These are phyloP conservation scores for Aquilaria yunnanensis DNA, from an alignment of 345 rosid genomes.

Conservation along the genomic window DNA sequence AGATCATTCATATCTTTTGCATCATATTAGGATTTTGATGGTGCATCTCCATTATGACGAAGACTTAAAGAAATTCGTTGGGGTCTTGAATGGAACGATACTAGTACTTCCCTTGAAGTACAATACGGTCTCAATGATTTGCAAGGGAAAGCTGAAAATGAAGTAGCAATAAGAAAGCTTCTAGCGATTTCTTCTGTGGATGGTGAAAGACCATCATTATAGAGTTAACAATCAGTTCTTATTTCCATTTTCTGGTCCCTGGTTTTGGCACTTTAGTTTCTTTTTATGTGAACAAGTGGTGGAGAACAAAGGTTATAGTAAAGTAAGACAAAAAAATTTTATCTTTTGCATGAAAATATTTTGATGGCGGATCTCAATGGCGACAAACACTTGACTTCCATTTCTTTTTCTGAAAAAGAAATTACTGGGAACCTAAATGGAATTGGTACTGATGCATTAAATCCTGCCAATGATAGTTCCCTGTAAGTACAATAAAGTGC, in stretches of 20 bases:
- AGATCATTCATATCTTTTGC: too few species aligned
- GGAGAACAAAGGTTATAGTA: too few species aligned
- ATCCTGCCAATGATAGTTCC: conserved; percentile 47
- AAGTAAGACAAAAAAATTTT: too few species aligned
- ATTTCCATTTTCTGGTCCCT: not conserved
- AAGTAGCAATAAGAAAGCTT: conserved; percentile 51
- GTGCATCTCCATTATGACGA: too few species aligned
- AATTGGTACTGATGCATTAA: conserved; percentile 1
- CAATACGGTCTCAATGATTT: conserved; percentile 77
- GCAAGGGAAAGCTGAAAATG: conserved; percentile 86
- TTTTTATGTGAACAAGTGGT: too few species aligned
- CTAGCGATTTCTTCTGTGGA: conserved; percentile 73
- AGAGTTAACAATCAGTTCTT: not conserved
- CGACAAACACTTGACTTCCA: conserved; percentile 19
- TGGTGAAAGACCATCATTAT: conserved; percentile 68
- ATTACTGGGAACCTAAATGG: conserved; percentile 87
- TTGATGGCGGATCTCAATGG: too few species aligned
- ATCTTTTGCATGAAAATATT: too few species aligned
- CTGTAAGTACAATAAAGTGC: conserved; percentile 73
- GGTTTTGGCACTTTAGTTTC: not conserved
- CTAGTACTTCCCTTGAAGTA: conserved; percentile 65
- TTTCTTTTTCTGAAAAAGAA: conserved; percentile 30
- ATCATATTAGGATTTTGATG: too few species aligned
- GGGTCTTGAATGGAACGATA: conserved; percentile 84
- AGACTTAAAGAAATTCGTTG: conserved; percentile 73